Percentiles rank a stretch among this genome's conserved stretches.
Conservation (phyloP, 1,284 basidiomycete genomes). For the Veloboletus limbatus region DNA sequence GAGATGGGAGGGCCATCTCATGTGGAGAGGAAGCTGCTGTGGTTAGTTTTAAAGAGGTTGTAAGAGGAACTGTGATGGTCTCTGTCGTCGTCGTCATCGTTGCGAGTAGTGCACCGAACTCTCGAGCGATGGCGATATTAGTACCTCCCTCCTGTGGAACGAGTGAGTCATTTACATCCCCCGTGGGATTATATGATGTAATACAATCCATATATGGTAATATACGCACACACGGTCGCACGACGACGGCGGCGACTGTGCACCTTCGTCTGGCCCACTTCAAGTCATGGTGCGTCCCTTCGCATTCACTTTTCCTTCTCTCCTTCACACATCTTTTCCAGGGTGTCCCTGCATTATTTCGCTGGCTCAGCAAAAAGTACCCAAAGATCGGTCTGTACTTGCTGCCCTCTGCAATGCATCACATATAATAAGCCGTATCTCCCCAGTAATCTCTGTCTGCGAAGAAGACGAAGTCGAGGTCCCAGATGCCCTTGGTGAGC, state of each 20-base stretch:
- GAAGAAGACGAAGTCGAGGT: slow-evolving; percentile 81
- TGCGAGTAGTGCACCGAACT: not conserved
- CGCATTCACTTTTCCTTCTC: not conserved
- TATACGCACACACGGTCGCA: not conserved
- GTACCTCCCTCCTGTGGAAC: too few species aligned
- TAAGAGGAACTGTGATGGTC: slow-evolving; percentile 17
- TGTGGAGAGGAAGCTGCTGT: slow-evolving; percentile 1
- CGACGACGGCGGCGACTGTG: slow-evolving; percentile 3
- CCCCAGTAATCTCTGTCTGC: slow-evolving; percentile 67
- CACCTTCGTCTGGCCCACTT: not conserved
- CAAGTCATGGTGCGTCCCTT: slow-evolving; percentile 19
- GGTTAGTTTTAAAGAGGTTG: slow-evolving; percentile 23
- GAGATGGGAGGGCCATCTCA: slow-evolving; percentile 10
- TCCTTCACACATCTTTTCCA: slow-evolving; percentile 30
- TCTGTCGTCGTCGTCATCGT: slow-evolving; percentile 31
- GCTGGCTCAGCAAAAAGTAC: slow-evolving; percentile 96
- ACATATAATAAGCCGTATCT: not conserved
- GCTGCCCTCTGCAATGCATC: not conserved
- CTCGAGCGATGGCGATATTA: too few species aligned
- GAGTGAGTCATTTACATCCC: slow-evolving; percentile 15
- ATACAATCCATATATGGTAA: slow-evolving; percentile 15
- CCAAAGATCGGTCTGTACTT: slow-evolving; percentile 80
- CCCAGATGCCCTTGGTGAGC: slow-evolving; percentile 63
- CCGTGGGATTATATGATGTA: slow-evolving; percentile 30
- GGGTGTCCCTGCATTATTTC: slow-evolving; percentile 94